These are phyloP conservation scores for Litsea cubeba DNA, from an alignment of 164 flowering plant genomes.

Conservation along the genomic window DNA sequence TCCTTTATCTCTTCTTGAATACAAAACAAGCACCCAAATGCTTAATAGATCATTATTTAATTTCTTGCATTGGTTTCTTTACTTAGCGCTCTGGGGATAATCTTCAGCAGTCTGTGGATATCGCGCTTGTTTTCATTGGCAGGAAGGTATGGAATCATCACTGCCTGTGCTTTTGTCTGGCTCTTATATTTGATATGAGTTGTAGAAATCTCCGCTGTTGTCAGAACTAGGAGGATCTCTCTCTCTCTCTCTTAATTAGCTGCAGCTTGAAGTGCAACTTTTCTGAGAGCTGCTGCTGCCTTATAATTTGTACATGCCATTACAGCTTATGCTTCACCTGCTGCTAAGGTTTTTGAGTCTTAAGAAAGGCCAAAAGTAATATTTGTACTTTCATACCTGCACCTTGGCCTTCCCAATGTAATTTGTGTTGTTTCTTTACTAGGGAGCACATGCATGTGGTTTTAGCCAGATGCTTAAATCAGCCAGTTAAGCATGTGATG, in stretches of 20 bases:
- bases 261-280: background rate
- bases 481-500: background rate
- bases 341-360: background rate
- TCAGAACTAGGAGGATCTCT: background rate
- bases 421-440: background rate
- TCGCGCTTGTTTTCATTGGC: constrained; percentile 79
- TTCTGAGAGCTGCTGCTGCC: background rate
- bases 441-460: background rate
- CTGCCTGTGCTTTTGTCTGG: background rate
- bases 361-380: background rate
- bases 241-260: background rate
- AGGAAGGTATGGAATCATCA: constrained; percentile 42
- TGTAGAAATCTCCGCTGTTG: background rate
- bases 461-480: background rate
- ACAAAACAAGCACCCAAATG: background rate
- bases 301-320: background rate
- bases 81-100: constrained; percentile 53
- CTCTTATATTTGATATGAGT: background rate
- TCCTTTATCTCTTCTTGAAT: background rate
- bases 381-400: background rate
- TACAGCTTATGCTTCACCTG: background rate
- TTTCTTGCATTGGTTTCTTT: constrained; percentile 5
- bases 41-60: background rate
- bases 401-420: background rate
- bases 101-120: constrained; percentile 37